Evolutionary conservation across 2,329 filamentous ascomycete genomes (phyloP).

Genomic region (Huntiella decipiens): DNA sequence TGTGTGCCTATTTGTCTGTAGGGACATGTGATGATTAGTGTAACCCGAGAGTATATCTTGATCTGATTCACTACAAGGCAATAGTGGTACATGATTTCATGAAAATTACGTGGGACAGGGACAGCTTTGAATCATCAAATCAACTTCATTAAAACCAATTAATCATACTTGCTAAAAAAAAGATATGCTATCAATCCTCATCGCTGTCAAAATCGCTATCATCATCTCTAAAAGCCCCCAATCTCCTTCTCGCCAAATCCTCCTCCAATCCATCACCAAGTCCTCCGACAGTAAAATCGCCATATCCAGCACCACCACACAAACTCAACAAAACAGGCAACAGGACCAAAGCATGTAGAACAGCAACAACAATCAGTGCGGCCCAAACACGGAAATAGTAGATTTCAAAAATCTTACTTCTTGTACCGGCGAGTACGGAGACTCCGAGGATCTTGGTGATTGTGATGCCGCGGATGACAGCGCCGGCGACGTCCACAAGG

Average conservation of each 20-base stretch:
- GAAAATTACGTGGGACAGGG: too few species aligned
- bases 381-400: constrained; percentile 98
- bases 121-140: too few species aligned
- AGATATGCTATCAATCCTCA: neutral
- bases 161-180: too few species aligned
- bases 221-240: constrained; percentile 1
- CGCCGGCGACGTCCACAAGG: constrained; percentile 82
- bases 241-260: constrained; percentile 46
- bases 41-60: too few species aligned
- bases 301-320: constrained; percentile 69
- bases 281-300: constrained; percentile 71
- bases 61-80: too few species aligned
- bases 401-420: constrained; percentile 97
- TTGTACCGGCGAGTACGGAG: constrained; percentile 77
- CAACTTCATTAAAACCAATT: too few species aligned
- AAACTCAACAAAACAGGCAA: constrained; percentile 77
- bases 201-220: constrained; percentile 7
- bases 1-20: too few species aligned
- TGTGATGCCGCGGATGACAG: constrained; percentile 90
- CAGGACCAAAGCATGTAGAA: constrained; percentile 75
- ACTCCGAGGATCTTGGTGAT: constrained; percentile 90
- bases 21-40: too few species aligned
- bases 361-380: constrained; percentile 74
- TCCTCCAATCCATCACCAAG: constrained; percentile 77
- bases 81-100: too few species aligned